A percentile compares a stretch with the other conserved stretches of the same genome.
These are phyloP conservation scores for Echites panduratus DNA, from an alignment of 257 asterid genomes.

Conservation along the genomic window DNA sequence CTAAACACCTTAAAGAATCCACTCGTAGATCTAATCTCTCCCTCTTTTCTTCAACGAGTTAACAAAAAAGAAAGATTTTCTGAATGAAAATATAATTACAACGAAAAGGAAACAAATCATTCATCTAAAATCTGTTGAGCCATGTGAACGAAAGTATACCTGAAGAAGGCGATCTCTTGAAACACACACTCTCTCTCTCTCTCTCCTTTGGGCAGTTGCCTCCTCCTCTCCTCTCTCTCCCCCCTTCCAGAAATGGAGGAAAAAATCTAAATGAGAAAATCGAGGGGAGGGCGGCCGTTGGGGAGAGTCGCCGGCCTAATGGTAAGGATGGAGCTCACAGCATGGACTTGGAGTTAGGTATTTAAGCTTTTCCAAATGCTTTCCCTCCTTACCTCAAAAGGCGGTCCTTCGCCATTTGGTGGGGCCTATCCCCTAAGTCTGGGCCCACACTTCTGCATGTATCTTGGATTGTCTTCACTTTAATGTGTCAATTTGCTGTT, in stretches of 20 bases:
- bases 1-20: neutral
- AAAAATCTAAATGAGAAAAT: neutral
- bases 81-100: neutral
- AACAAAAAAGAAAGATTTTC: too few relatives aligned
- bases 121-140: neutral
- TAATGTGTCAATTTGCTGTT: too few relatives aligned
- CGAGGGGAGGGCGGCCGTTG: conserved; percentile 3
- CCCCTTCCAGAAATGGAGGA: neutral
- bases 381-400: neutral
- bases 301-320: neutral
- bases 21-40: conserved; percentile 3
- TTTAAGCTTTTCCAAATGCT: neutral
- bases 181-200: neutral
- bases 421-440: neutral
- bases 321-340: neutral
- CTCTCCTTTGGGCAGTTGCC: neutral
- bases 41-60: neutral
- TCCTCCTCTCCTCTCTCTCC: neutral
- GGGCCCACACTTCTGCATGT: neutral
- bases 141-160: conserved; percentile 1
- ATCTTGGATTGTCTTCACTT: neutral
- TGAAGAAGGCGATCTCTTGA: neutral
- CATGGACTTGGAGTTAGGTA: neutral
- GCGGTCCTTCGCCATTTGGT: conserved; percentile 1
- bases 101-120: neutral